Evolutionary conservation across 371 early-diverging fungal genomes (phyloP).

Genomic region (Dichotomocladium elegans): DNA sequence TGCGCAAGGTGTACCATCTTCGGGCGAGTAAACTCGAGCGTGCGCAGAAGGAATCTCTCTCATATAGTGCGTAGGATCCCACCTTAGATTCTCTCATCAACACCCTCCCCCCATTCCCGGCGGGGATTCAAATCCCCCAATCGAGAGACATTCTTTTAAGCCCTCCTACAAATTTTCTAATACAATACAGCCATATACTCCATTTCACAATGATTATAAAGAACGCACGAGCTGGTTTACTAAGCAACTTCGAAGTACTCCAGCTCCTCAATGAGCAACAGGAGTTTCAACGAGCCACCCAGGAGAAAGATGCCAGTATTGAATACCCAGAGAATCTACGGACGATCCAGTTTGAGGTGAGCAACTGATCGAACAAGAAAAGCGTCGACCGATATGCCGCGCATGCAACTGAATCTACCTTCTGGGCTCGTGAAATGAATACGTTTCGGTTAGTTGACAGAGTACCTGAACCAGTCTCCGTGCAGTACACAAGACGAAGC

Average conservation of each 20-base stretch:
- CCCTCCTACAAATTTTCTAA: too few relatives aligned
- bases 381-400: too few relatives aligned
- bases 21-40: conserved; percentile 59
- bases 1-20: conserved; percentile 61
- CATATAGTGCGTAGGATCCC: not conserved
- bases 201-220: conserved; percentile 45
- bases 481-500: conserved; percentile 45
- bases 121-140: too few relatives aligned
- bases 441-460: conserved; percentile 37
- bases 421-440: not conserved
- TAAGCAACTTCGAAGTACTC: conserved; percentile 64
- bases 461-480: conserved; percentile 46
- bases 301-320: conserved; percentile 17
- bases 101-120: not conserved
- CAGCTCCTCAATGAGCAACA: conserved; percentile 49
- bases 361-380: not conserved
- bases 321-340: conserved; percentile 56
- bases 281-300: conserved; percentile 30
- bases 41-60: conserved; percentile 33
- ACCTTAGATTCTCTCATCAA: not conserved
- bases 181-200: not conserved
- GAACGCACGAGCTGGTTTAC: conserved; percentile 47
- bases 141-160: too few relatives aligned
- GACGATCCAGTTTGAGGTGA: conserved; percentile 61
- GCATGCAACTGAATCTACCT: not conserved